Percentiles rank a stretch among this genome's conserved stretches.
These are phyloP conservation scores for Clitopilus passeckerianus DNA, from an alignment of 768 basidiomycete genomes.

Conservation along the genomic window DNA sequence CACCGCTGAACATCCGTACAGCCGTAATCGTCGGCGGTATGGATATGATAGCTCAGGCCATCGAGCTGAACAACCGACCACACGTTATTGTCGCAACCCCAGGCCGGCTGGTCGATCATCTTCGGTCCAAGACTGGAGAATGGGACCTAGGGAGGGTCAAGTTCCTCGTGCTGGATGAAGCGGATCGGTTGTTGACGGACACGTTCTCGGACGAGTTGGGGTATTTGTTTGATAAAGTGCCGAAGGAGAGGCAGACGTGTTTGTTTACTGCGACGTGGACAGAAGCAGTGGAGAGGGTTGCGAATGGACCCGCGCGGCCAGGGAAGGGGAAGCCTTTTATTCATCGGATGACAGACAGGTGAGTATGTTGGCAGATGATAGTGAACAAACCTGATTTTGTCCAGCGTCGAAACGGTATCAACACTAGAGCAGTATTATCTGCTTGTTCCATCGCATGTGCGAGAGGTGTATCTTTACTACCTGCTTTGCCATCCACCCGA, in stretches of 20 bases:
- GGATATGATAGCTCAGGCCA: slow-evolving; percentile 95
- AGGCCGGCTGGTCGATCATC: slow-evolving; percentile 88
- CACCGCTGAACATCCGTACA: slow-evolving; percentile 75
- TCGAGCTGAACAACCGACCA: slow-evolving; percentile 79
- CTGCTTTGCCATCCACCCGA: slow-evolving; percentile 87
- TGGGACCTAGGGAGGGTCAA: slow-evolving; percentile 85
- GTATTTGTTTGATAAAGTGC: slow-evolving; percentile 71
- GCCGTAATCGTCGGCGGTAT: slow-evolving; percentile 94
- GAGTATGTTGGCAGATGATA: slow-evolving; percentile 18
- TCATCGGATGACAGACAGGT: slow-evolving; percentile 74
- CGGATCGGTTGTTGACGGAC: slow-evolving; percentile 84
- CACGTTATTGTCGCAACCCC: slow-evolving; percentile 96
- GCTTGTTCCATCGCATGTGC: slow-evolving; percentile 90
- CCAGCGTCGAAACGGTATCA: slow-evolving; percentile 84
- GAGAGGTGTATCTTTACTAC: slow-evolving; percentile 88
- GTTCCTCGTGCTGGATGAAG: slow-evolving; percentile 93
- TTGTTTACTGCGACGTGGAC: slow-evolving; percentile 96
- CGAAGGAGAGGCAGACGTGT: slow-evolving; percentile 88
- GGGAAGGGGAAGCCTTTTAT: slow-evolving; percentile 89
- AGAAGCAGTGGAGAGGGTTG: slow-evolving; percentile 75
- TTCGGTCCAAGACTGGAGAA: slow-evolving; percentile 71
- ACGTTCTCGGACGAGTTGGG: slow-evolving; percentile 86
- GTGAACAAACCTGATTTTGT: slow-evolving; percentile 3
- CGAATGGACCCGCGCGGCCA: slow-evolving; percentile 61
- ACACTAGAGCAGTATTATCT: slow-evolving; percentile 86